Conservation (phyloP, 1,284 basidiomycete species). For the Irpex lacteus region DNA sequence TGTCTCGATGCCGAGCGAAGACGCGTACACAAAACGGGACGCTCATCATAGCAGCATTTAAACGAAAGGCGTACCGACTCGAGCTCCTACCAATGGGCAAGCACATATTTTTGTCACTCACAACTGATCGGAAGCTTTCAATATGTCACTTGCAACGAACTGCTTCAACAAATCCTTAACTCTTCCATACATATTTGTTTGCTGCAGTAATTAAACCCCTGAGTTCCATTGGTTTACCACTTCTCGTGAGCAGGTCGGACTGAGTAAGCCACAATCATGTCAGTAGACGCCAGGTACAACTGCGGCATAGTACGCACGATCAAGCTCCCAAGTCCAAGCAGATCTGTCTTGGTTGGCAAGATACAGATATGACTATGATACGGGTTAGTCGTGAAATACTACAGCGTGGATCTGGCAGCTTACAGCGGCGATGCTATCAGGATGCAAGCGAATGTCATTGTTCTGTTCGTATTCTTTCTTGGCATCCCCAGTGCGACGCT, state of each 20-base stretch:
- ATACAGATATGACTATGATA: conserved; percentile 37
- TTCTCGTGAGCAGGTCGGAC: conserved; percentile 43
- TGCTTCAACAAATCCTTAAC: too few species aligned
- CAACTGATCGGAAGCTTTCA: too few species aligned
- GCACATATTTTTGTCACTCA: too few species aligned
- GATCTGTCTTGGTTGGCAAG: conserved; percentile 42
- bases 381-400: not conserved
- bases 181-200: too few species aligned
- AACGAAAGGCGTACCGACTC: too few species aligned
- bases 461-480: conserved; percentile 44
- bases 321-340: conserved; percentile 52
- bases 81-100: too few species aligned
- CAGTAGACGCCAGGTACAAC: not conserved
- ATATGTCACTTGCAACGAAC: too few species aligned
- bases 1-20: too few species aligned
- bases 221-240: conserved; percentile 30
- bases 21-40: too few species aligned
- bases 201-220: too few species aligned
- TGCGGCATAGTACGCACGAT: conserved; percentile 27
- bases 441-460: conserved; percentile 45
- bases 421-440: conserved; percentile 67
- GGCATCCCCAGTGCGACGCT: conserved; percentile 4
- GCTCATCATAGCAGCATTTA: too few species aligned
- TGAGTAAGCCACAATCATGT: conserved; percentile 24
- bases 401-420: not conserved